A percentile compares a stretch with the other conserved stretches of the same genome.
Conservation (phyloP, 441 rosid genomes). For the Populus tomentosa region DNA sequence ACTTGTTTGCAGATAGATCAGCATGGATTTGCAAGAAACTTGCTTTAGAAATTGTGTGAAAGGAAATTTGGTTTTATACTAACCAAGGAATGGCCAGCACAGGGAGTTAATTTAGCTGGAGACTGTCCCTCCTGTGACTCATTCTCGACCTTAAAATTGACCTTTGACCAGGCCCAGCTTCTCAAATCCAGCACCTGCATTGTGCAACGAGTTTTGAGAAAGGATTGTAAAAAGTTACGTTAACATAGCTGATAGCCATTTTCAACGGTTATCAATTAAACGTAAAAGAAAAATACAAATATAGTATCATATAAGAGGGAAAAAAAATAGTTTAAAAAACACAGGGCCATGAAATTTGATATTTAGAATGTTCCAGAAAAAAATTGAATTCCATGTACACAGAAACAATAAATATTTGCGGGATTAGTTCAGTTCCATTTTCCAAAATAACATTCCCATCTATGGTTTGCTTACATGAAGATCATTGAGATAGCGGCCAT, state of each 20-base stretch:
- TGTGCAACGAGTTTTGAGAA: conserved; percentile 20
- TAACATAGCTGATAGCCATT: neutral
- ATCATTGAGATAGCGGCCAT: conserved; percentile 95
- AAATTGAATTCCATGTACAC: neutral
- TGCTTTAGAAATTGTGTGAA: conserved; percentile 12
- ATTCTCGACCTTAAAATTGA: conserved; percentile 57
- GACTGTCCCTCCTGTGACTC: conserved; percentile 53
- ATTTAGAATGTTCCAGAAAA: neutral
- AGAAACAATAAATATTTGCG: neutral
- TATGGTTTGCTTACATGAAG: conserved; percentile 68
- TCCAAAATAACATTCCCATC: neutral
- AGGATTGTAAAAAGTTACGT: neutral
- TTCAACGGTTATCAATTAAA: neutral
- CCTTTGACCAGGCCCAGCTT: conserved; percentile 93
- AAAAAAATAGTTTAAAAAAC: neutral
- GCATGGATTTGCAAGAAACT: conserved; percentile 9
- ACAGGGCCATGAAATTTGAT: neutral
- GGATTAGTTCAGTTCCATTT: neutral
- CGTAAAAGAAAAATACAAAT: neutral
- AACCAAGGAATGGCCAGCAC: conserved; percentile 99
- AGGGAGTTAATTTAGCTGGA: conserved; percentile 45
- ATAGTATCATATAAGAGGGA: neutral
- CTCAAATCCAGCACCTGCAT: conserved; percentile 90
- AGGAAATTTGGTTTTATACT: conserved; percentile 29
- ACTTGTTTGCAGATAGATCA: conserved; percentile 15